Conservation (phyloP, 1,284 basidiomycete genomes). For the Vanrija pseudolonga region DNA sequence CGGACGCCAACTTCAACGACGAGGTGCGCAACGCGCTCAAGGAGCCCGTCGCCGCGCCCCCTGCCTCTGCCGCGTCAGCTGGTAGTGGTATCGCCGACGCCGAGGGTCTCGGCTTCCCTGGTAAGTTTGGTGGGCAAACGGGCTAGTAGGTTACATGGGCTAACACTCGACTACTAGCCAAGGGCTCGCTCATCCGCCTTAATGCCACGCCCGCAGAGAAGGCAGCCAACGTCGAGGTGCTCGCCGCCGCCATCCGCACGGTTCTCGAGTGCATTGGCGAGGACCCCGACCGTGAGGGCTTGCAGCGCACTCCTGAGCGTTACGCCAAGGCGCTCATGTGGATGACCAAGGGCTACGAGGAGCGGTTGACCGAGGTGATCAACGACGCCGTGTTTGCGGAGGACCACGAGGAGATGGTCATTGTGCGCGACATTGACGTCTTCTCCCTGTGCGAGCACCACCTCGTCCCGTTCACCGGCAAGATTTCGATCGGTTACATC, state of each 20-base stretch:
- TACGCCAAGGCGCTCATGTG: conserved; percentile 97
- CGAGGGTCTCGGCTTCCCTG: conserved; percentile 91
- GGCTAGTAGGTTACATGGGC: too few species aligned
- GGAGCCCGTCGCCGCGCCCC: background rate
- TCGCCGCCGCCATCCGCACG: conserved; percentile 80
- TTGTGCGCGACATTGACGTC: conserved; percentile 96
- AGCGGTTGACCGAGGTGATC: conserved; percentile 89
- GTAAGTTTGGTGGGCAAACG: too few species aligned
- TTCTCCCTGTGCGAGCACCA: conserved; percentile 98
- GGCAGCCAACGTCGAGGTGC: conserved; percentile 66
- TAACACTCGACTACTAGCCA: conserved; percentile 58
- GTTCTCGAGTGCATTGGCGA: conserved; percentile 97
- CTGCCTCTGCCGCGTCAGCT: conserved; percentile 7
- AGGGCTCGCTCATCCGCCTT: conserved; percentile 79
- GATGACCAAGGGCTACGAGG: conserved; percentile 99
- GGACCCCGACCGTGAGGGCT: conserved; percentile 90
- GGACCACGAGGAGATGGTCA: conserved; percentile 99
- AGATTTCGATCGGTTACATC: conserved; percentile 86
- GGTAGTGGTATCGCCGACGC: conserved; percentile 69
- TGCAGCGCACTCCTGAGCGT: conserved; percentile 85
- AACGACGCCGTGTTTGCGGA: conserved; percentile 98
- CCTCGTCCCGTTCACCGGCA: conserved; percentile 96
- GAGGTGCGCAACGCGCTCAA: conserved; percentile 15
- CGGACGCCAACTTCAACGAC: conserved; percentile 17
- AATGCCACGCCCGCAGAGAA: conserved; percentile 73